Conservation (phyloP, 2,329 filamentous ascomycete species). For the Botryotinia narcissicola region DNA sequence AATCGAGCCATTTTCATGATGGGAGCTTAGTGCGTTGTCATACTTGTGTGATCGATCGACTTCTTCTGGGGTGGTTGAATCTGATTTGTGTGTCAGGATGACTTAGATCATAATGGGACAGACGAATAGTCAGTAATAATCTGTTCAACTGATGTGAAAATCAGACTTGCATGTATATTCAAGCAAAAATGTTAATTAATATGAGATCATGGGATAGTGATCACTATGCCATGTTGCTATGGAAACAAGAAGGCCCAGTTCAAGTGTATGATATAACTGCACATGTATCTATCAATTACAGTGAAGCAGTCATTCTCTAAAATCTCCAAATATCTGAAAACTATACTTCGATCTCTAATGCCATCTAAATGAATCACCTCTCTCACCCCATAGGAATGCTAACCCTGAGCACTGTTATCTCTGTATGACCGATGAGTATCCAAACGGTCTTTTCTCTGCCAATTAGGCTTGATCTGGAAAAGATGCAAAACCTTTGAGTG, state of each 20-base stretch:
- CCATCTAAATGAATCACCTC: not conserved
- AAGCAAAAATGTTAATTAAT: not conserved
- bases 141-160: not conserved
- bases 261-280: not conserved
- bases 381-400: not conserved
- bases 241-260: not conserved
- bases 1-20: conserved; percentile 10
- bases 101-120: not conserved
- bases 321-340: not conserved
- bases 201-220: not conserved
- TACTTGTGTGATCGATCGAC: not conserved
- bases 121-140: not conserved
- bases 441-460: not conserved
- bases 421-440: not conserved
- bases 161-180: not conserved
- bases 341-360: not conserved
- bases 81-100: not conserved
- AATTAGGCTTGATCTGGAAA: not conserved
- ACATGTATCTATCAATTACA: too few species aligned
- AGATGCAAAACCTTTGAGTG: not conserved
- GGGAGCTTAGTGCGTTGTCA: not conserved
- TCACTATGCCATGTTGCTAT: not conserved
- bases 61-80: too few species aligned
- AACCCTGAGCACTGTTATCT: not conserved
- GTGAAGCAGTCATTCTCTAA: not conserved